Percentiles rank a stretch among this genome's conserved stretches.
These are phyloP conservation scores for Gentiana dahurica DNA, from an alignment of 257 asterid genomes.

Conservation along the genomic window DNA sequence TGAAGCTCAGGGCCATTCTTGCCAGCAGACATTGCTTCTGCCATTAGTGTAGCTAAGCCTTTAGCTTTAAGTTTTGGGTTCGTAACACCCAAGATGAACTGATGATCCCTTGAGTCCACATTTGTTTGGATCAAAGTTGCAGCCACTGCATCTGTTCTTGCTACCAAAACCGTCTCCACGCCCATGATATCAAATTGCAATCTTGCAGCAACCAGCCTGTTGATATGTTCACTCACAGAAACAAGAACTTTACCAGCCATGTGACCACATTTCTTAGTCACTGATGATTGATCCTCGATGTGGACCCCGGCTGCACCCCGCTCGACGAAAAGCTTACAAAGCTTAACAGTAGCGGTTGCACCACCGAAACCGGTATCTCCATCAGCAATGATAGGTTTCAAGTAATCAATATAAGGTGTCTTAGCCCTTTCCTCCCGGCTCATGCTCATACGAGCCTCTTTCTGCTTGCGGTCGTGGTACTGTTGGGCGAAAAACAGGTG, in stretches of 20 bases:
- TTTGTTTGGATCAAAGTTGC: constrained; percentile 86
- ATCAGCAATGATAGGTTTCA: constrained; percentile 91
- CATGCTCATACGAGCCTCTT: constrained; percentile 88
- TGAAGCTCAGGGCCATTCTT: constrained; percentile 80
- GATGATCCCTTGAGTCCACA: constrained; percentile 85
- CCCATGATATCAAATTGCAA: constrained; percentile 95
- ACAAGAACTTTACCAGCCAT: constrained; percentile 98
- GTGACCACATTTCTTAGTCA: constrained; percentile 91
- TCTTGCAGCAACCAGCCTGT: constrained; percentile 89
- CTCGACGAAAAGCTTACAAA: constrained; percentile 88
- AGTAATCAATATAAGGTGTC: constrained; percentile 65
- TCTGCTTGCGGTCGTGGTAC: constrained; percentile 85
- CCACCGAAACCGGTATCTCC: constrained; percentile 99
- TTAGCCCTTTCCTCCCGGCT: constrained; percentile 64
- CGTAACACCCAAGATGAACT: constrained; percentile 68
- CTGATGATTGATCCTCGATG: constrained; percentile 93
- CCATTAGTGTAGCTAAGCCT: constrained; percentile 49
- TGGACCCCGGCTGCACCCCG: constrained; percentile 99
- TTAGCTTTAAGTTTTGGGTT: constrained; percentile 63
- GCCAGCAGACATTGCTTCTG: constrained; percentile 77
- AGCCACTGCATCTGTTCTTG: constrained; percentile 83
- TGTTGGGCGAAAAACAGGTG: constrained; percentile 91
- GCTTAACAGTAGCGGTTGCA: constrained; percentile 92
- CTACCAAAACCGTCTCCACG: constrained; percentile 82
- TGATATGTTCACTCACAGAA: constrained; percentile 72